phyloP scores from a whole-genome alignment of 1,139 yeast species.

The Protomyces gravidus region DNA sequence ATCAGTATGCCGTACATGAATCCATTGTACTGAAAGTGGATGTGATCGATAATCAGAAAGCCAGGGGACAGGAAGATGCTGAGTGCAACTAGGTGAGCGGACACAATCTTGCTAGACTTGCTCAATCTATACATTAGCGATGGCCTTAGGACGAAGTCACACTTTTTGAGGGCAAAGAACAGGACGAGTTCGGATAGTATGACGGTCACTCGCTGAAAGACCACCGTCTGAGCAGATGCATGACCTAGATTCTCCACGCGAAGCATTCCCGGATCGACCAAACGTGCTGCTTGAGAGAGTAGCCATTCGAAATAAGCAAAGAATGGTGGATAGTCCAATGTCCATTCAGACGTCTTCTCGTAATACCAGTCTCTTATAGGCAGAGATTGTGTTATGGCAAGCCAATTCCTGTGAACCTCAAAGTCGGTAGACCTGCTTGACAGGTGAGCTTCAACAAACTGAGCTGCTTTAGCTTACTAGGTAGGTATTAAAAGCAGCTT shows the following conservation, averaged over 20 bases:
- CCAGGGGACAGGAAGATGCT: slow-evolving; percentile 88
- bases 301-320: slow-evolving; percentile 92
- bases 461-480: slow-evolving; percentile 35
- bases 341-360: slow-evolving; percentile 84
- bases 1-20: slow-evolving; percentile 82
- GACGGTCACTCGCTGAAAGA: slow-evolving; percentile 78
- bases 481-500: slow-evolving; percentile 44
- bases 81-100: slow-evolving; percentile 48
- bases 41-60: slow-evolving; percentile 77
- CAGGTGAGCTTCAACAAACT: background rate
- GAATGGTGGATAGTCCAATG: slow-evolving; percentile 94
- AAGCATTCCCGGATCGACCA: slow-evolving; percentile 45
- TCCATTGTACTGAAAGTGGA: slow-evolving; percentile 93
- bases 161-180: slow-evolving; percentile 67
- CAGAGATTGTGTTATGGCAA: slow-evolving; percentile 77
- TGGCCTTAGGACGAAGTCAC: slow-evolving; percentile 39
- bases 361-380: slow-evolving; percentile 79
- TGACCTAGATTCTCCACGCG: slow-evolving; percentile 77
- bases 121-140: background rate
- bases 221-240: slow-evolving; percentile 61
- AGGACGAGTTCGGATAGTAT: slow-evolving; percentile 69
- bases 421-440: slow-evolving; percentile 75
- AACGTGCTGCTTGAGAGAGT: slow-evolving; percentile 63
- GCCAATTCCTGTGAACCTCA: slow-evolving; percentile 96
- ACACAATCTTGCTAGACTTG: background rate